These are phyloP conservation scores for Closterium sp. DNA, from an alignment of 139 green algal species.

Conservation along the genomic window DNA sequence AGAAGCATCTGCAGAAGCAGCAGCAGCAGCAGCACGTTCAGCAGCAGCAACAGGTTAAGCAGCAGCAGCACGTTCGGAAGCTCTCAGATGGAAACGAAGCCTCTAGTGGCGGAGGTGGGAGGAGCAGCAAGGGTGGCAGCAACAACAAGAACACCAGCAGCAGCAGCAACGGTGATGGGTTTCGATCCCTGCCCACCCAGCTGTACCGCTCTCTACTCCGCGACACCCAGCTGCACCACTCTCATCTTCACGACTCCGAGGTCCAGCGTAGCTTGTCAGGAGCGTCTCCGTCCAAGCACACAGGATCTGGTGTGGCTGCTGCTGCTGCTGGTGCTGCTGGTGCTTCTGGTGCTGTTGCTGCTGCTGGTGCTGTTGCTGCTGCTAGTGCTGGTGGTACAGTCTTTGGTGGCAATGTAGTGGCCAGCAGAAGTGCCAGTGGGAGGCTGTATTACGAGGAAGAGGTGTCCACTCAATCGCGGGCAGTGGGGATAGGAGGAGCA, in stretches of 20 bases:
- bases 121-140: background rate
- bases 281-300: too few relatives aligned
- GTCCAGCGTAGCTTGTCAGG: background rate
- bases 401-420: background rate
- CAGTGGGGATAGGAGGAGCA: background rate
- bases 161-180: background rate
- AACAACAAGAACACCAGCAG: background rate
- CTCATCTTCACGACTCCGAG: background rate
- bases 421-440: background rate
- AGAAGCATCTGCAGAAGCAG: background rate
- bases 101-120: background rate
- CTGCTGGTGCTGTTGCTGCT: background rate
- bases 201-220: background rate
- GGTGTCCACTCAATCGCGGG: background rate
- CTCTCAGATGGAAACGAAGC: background rate
- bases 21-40: background rate
- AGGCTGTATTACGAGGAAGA: background rate
- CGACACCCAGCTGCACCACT: background rate
- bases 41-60: background rate
- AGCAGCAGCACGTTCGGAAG: background rate
- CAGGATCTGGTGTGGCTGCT: background rate
- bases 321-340: background rate
- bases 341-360: background rate
- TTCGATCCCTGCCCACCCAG: background rate
- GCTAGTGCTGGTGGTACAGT: background rate